Base-by-base conservation (phyloP, 139 green algal species). In the Klebsormidium nitens region DNA sequence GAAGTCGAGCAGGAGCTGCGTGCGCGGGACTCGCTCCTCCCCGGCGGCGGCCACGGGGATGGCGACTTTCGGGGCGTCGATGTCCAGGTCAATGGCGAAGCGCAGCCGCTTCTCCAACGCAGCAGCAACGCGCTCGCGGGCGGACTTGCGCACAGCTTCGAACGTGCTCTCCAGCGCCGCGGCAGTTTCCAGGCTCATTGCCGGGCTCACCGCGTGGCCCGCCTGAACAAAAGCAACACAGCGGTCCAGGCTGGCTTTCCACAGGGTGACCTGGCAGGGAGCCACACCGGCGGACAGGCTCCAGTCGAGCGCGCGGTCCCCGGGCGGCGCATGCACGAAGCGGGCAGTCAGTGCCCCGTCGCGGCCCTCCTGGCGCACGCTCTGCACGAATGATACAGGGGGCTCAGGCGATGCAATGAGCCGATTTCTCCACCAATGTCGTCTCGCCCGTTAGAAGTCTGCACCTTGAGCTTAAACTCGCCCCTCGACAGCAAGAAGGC, bases 21-120 rank as follows among this genome's bases (percentile, higher is more conserved):
- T 49, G 26, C 19, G 8, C 28, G 17, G n/a, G 5, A 26, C 32
- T 14, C 31, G 28, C 6, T 36, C 40, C 8, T 14, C 36, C n/a
- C n/a, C n/a, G n/a, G 42, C 48, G 5, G 23, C 8, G n/a, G 69
- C 59, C 1, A 85, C 49, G 1, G 82, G 82, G 8, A 81, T 39
- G 38, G 73, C 36, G 52, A 96, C 73, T 77, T 96, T 96, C 59
- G 91, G 91, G 0, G 87, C 91, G 35, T 95, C 87, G 62, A 93
- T 76, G 23, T 81, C 80, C 59, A 95, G 64, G 23, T 79, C 35
- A 1, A 78, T 59, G 32, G 55, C 68, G 32, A 78, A 78, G 37
- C 55, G 56, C 95, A 71, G 36, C 58, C 11, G 26, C 19, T 66
- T 28, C 42, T 47, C 26, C 71, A n/a, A 6, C 39, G 49, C 26